A percentile compares a stretch with the other conserved stretches of the same genome.
Conservation (phyloP, 257 asterid species). For the Ilex asprella region DNA sequence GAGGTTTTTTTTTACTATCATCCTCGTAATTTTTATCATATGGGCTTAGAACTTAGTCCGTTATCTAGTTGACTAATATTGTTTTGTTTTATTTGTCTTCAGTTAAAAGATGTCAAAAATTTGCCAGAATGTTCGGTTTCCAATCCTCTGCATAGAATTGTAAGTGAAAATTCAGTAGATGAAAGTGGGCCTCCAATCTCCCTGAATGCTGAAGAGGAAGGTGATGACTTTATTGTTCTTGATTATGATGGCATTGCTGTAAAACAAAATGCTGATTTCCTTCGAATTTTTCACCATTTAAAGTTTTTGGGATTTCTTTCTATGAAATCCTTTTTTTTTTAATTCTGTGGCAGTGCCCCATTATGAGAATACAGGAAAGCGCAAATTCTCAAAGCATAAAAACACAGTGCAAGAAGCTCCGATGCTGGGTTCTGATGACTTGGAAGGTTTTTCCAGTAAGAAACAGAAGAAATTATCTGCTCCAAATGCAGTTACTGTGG, state of each 20-base stretch:
- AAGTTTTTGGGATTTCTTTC: neutral
- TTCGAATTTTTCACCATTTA: constrained; percentile 6
- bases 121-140: constrained; percentile 24
- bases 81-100: constrained; percentile 10
- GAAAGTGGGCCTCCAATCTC: constrained; percentile 20
- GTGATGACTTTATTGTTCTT: constrained; percentile 23
- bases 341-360: constrained; percentile 30
- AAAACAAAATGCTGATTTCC: neutral
- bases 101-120: constrained; percentile 36
- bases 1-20: no score
- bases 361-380: constrained; percentile 33
- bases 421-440: constrained; percentile 27
- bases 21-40: no score
- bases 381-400: constrained; percentile 26
- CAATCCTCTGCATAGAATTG: constrained; percentile 26
- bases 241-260: neutral
- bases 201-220: constrained; percentile 26
- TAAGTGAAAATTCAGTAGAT: constrained; percentile 25
- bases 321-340: constrained; percentile 5
- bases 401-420: constrained; percentile 19
- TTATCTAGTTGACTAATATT: constrained; percentile 5
- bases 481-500: constrained; percentile 20
- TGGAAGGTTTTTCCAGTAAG: constrained; percentile 37
- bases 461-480: constrained; percentile 33
- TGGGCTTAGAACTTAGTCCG: no score